Evolutionary conservation across 352 stramenopile species (phyloP).

Genomic region (Globisporangium nodosum): DNA sequence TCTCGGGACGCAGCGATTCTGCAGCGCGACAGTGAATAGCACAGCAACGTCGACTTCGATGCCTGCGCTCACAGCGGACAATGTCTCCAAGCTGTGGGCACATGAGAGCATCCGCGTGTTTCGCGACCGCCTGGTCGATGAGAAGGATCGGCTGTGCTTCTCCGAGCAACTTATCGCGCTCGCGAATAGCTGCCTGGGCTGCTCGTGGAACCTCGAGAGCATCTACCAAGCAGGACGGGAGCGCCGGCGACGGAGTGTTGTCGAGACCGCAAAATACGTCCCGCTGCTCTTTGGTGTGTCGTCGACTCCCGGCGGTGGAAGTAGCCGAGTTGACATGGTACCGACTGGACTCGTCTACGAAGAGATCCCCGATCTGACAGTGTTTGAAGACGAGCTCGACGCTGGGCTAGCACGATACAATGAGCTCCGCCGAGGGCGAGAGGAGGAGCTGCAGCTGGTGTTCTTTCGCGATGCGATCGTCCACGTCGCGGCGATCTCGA

Average conservation of each 20-base stretch:
- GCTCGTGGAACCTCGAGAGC: slow-evolving; percentile 50
- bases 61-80: slow-evolving; percentile 27
- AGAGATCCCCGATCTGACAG: slow-evolving; percentile 28
- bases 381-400: slow-evolving; percentile 61
- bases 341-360: slow-evolving; percentile 3
- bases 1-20: slow-evolving; percentile 26
- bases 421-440: neutral
- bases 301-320: neutral
- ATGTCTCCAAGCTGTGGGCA: slow-evolving; percentile 76
- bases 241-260: neutral
- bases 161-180: slow-evolving; percentile 73
- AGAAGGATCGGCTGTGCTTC: slow-evolving; percentile 82
- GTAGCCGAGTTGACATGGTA: neutral
- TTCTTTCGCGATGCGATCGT: slow-evolving; percentile 84
- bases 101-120: slow-evolving; percentile 92
- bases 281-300: slow-evolving; percentile 11
- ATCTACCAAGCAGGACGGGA: slow-evolving; percentile 22
- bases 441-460: slow-evolving; percentile 43
- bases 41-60: neutral
- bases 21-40: neutral
- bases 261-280: neutral
- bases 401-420: slow-evolving; percentile 44
- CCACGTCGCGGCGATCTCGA: slow-evolving; percentile 78
- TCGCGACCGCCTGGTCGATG: slow-evolving; percentile 86
- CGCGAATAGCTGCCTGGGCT: slow-evolving; percentile 49